These are phyloP conservation scores for Apiospora kogelbergensis DNA, from an alignment of 2,329 filamentous ascomycete genomes.

Conservation along the genomic window DNA sequence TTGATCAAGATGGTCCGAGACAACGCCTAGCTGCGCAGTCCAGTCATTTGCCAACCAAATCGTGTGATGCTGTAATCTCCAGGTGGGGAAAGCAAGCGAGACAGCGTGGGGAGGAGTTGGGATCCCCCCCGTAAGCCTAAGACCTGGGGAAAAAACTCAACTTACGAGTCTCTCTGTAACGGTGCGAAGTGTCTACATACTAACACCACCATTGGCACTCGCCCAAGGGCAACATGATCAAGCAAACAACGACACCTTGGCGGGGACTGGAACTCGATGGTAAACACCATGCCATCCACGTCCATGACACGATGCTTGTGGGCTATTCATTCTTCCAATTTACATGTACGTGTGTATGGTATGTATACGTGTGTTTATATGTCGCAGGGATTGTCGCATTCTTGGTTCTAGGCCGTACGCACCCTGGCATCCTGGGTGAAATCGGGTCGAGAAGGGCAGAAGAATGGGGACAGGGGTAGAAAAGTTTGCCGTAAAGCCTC, in stretches of 20 bases:
- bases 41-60: neutral
- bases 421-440: neutral
- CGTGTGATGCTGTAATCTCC: neutral
- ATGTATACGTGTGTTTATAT: neutral
- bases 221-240: too few species aligned
- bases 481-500: conserved; percentile 1
- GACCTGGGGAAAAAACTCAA: neutral
- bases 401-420: neutral
- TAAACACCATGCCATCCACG: neutral
- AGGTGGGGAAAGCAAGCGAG: conserved; percentile 9
- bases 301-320: neutral
- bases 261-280: neutral
- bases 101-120: conserved; percentile 8
- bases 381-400: neutral
- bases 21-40: conserved; percentile 6
- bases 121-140: neutral
- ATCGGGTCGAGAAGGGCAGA: neutral
- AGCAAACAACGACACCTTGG: neutral
- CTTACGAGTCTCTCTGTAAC: neutral
- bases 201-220: too few species aligned
- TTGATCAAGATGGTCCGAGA: conserved; percentile 7
- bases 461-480: conserved; percentile 2
- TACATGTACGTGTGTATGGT: neutral
- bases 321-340: neutral
- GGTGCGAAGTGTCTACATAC: too few species aligned